Base-by-base conservation (phyloP, 179 eudicot genomes). In the Monotropa hypopitys region DNA sequence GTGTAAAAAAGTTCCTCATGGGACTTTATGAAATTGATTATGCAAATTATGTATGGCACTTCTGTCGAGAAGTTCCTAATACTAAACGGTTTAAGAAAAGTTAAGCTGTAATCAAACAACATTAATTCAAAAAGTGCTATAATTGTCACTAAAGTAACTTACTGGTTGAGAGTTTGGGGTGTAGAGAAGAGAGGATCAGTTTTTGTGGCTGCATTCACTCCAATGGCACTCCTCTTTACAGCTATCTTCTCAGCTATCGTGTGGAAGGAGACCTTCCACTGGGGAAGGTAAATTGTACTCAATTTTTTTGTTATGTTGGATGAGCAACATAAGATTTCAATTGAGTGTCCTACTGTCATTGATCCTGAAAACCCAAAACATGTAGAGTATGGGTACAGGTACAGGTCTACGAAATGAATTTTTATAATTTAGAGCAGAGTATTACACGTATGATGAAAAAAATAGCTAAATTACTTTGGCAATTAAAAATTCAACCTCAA, bases 131-230 rank as follows among this genome's bases (percentile, higher is more conserved):
- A n/a, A n/a, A n/a, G n/a, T n/a, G 88, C 83, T 4, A 50, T 85
- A 21, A 57, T 84, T 70, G 85, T 85, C 21, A 81, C 83, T 30
- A 87, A 80, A 20, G 16, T 85, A 20, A 70, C 72, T 16, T 84
- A 79, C 21, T 84, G 84, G 84, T 5, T 86, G 70, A 84, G 83
- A 80, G 30, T 82, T 47, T 89, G 89, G 90, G 81, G 77, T 2
- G 70, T 79, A 3, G 80, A 86, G 43, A 81, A 81, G 50, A 85
- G 65, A 45, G 86, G 88, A 0, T 90, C 90, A 3, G 79, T 81
- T 26, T 88, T 81, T 49, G 33, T 76, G 7, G 84, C 87, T 1
- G 77, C 78, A 45, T 85, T 87, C 74, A 80, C 77, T 56, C 88
- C 88, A n/a, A 49, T 88, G 26, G 75, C 87, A 11, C 87, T 88